Conservation (phyloP, 257 asterid genomes). For the Nicotiana tomentosiformis region DNA sequence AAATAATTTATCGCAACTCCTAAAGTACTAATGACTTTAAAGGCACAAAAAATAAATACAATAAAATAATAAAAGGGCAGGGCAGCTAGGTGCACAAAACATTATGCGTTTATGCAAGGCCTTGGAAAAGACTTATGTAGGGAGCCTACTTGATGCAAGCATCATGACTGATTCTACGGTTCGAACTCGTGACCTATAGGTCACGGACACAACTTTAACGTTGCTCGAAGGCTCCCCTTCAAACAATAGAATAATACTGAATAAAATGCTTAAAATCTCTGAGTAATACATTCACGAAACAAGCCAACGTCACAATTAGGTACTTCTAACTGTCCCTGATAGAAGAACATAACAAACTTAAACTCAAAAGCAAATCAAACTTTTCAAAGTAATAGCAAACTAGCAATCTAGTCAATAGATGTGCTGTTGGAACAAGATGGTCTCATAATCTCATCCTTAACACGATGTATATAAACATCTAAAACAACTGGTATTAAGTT, state of each 20-base stretch:
- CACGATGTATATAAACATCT: slow-evolving; percentile 1
- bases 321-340: not conserved
- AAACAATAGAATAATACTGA: not conserved
- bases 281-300: not conserved
- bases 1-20: too few relatives aligned
- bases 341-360: not conserved
- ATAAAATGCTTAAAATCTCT: not conserved
- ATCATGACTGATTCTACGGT: too few relatives aligned
- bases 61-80: not conserved
- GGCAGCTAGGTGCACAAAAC: too few relatives aligned
- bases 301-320: not conserved
- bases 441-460: not conserved
- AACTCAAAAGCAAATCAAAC: not conserved
- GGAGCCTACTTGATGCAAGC: too few relatives aligned
- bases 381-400: not conserved
- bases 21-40: not conserved
- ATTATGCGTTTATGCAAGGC: too few relatives aligned
- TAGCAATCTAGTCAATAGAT: not conserved
- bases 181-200: too few relatives aligned
- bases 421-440: not conserved
- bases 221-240: too few relatives aligned
- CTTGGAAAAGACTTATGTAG: too few relatives aligned
- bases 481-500: not conserved
- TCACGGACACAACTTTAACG: too few relatives aligned
- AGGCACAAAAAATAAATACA: not conserved